Base-by-base conservation (phyloP, 202 grass and related monocot genomes). In the Zoysia matrella region DNA sequence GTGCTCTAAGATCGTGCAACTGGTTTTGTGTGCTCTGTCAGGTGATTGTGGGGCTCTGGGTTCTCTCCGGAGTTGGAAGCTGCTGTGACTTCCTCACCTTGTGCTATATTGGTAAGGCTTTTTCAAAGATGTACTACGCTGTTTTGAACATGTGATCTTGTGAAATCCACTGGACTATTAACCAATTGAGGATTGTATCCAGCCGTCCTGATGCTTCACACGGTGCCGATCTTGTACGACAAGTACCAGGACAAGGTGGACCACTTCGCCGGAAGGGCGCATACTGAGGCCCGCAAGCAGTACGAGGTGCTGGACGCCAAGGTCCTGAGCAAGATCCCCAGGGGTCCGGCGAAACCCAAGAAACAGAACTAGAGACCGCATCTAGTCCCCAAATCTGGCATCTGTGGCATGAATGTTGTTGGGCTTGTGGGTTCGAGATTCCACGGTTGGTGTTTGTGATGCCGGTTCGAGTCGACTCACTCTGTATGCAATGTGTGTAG, bases 211-310 rank as follows among this genome's bases (percentile, higher is more conserved):
- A 46, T 82, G 69, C 69, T 98, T 69, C 90, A 94, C 69, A 95
- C 87, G 1, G 89, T 98, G 69, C 95, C 92, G 0, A 84, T 91
- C 10, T 86, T 98, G 76, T 98, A 98, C 2, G 92, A 98, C 73
- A 93, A 88, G 77, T 95, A 98, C 13, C 92, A 98, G 58, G 95
- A 91, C 76, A 98, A 91, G 84, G 90, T 98, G 41, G 95, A 98
- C 14, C 84, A 86, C 62, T 83, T 91, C 0, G 92, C 86, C 1
- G 90, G 90, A 13, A 93, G 85, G 78, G 95, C 88, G 3, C 83
- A 93, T 39, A 58, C 74, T 0, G 89, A 90, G 82, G 83, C 88
- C 43, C 60, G 87, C 75, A 93, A 92, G 83, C 70, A 91, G 18
- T 98, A 98, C 3, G 84, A 84, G 61, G 83, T 90, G n/a, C 74